Evolutionary conservation across 2,329 filamentous ascomycete genomes (phyloP).

Genomic region (Beauveria sp.): DNA sequence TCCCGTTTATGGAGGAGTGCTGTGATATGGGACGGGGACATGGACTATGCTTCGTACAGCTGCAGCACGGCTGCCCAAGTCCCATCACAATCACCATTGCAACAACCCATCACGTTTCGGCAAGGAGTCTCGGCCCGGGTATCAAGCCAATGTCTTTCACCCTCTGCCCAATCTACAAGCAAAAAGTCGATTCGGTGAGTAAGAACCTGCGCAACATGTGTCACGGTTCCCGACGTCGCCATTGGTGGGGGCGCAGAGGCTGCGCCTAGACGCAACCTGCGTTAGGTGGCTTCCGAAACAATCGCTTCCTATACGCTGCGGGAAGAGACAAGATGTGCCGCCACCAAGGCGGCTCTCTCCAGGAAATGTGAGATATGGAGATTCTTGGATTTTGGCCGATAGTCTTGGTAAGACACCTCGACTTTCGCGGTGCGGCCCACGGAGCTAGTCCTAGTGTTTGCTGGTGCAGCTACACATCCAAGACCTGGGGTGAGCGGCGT

Average conservation of each 20-base stretch:
- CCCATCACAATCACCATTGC: not conserved
- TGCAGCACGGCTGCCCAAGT: not conserved
- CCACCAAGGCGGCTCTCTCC: not conserved
- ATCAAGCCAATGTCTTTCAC: not conserved
- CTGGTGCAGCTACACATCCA: not conserved
- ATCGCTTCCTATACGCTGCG: not conserved
- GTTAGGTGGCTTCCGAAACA: not conserved
- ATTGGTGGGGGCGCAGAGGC: not conserved
- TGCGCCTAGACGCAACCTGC: not conserved
- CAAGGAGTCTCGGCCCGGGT: not conserved
- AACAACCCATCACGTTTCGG: not conserved
- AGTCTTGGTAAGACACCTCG: not conserved
- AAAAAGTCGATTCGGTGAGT: not conserved
- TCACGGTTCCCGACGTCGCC: not conserved
- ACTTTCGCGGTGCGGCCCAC: not conserved
- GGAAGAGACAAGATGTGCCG: not conserved
- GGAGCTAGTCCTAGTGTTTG: not conserved
- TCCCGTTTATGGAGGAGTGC: not conserved
- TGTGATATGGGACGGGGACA: not conserved
- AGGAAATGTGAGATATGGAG: not conserved
- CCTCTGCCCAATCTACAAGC: not conserved
- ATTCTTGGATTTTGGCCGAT: not conserved
- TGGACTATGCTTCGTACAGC: not conserved
- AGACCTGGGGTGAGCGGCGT: not conserved
- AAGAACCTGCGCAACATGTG: not conserved